Percentiles rank a stretch among this genome's conserved stretches.
phyloP scores from a whole-genome alignment of 2,329 filamentous ascomycete species.

The Aspergillus ochraceoroseus region DNA sequence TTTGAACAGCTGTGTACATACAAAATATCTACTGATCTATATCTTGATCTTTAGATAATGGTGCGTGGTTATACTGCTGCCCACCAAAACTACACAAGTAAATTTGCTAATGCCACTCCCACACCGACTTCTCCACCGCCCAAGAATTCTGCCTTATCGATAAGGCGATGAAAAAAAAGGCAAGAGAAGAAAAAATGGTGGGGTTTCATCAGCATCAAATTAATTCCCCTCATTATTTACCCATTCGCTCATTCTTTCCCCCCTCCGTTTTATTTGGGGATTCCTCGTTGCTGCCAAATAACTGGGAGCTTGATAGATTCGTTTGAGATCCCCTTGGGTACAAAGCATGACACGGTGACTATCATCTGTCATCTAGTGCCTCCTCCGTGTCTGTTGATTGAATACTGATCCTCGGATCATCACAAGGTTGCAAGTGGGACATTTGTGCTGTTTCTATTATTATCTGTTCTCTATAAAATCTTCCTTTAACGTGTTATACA shows the following conservation, averaged over 20 bases:
- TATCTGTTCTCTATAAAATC: background rate
- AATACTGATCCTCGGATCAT: background rate
- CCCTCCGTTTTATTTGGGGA: background rate
- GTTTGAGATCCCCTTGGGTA: background rate
- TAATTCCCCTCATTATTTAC: conserved; percentile 3
- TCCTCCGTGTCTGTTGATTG: background rate
- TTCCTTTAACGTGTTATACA: background rate
- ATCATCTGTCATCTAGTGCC: background rate
- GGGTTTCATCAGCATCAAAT: conserved; percentile 10
- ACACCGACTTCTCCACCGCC: conserved; percentile 1
- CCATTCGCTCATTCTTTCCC: conserved; percentile 3
- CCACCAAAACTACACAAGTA: too few species aligned
- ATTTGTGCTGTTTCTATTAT: background rate
- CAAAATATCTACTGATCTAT: too few species aligned
- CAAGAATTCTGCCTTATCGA: conserved; percentile 14
- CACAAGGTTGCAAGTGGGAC: background rate
- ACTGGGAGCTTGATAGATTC: background rate
- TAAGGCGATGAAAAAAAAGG: conserved; percentile 15
- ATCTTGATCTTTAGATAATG: too few species aligned
- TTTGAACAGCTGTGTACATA: too few species aligned
- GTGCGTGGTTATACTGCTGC: too few species aligned
- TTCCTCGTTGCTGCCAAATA: background rate
- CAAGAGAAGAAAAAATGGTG: conserved; percentile 10
- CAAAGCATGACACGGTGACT: conserved; percentile 2
- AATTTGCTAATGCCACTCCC: conserved; percentile 13